These are phyloP conservation scores for Myrica gale DNA, from an alignment of 306 rosid genomes.

Conservation along the genomic window DNA sequence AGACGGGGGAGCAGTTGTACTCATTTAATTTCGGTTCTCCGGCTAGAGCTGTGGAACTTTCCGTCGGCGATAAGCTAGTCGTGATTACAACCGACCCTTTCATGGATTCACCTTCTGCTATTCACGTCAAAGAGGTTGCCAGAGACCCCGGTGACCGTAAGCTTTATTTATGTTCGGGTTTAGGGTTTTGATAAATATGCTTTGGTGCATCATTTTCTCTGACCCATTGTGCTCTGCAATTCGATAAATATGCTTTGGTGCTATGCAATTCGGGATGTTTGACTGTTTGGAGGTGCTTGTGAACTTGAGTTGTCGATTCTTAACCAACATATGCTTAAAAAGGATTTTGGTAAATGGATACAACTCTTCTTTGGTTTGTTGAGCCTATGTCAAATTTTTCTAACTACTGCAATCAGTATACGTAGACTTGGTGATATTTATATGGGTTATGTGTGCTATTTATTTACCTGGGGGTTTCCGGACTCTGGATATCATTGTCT, in stretches of 20 bases:
- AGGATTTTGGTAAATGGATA: no score
- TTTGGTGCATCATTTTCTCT: no score
- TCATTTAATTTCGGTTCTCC: conserved; percentile 73
- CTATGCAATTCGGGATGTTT: no score
- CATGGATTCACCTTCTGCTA: conserved; percentile 69
- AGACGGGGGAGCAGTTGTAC: conserved; percentile 68
- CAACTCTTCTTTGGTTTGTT: background rate
- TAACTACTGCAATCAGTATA: background rate
- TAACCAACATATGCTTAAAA: background rate
- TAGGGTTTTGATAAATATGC: background rate
- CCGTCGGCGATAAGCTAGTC: conserved; percentile 64
- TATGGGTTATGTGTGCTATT: background rate
- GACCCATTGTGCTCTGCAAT: background rate
- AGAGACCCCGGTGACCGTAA: conserved; percentile 55
- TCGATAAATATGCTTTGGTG: no score
- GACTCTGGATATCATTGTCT: background rate
- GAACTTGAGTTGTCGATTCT: background rate
- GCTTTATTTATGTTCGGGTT: background rate
- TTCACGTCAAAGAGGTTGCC: conserved; percentile 72
- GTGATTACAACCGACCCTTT: conserved; percentile 74
- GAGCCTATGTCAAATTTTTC: background rate
- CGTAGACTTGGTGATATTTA: background rate
- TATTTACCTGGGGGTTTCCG: no score
- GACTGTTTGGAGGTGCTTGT: no score
- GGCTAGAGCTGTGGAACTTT: conserved; percentile 64